A percentile compares a stretch with the other conserved stretches of the same genome.
These are phyloP conservation scores for Tetrapyrgos nigripes DNA, from an alignment of 1,284 basidiomycete genomes.

Conservation along the genomic window DNA sequence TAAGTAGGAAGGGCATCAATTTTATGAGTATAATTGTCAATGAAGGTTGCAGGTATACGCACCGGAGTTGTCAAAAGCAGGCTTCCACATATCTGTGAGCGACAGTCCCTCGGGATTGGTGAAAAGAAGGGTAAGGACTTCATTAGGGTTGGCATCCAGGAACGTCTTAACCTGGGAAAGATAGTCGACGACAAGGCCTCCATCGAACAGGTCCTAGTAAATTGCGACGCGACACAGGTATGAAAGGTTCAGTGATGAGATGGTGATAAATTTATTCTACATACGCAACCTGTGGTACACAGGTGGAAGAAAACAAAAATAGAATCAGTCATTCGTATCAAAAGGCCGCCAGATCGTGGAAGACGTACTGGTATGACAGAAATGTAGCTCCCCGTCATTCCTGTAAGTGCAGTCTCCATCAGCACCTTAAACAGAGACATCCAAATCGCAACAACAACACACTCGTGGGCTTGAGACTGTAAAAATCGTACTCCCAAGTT, in stretches of 20 bases:
- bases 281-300: too few species aligned
- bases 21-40: not conserved
- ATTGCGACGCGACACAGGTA: too few species aligned
- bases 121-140: slow-evolving; percentile 75
- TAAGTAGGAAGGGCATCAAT: slow-evolving; percentile 11
- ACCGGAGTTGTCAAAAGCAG: slow-evolving; percentile 60
- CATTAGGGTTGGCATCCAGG: slow-evolving; percentile 74
- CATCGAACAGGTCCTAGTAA: slow-evolving; percentile 65
- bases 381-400: slow-evolving; percentile 52
- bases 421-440: not conserved
- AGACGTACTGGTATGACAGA: slow-evolving; percentile 68
- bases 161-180: slow-evolving; percentile 68
- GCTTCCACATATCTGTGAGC: slow-evolving; percentile 55
- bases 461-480: slow-evolving; percentile 74
- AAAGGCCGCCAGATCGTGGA: not conserved
- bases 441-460: slow-evolving; percentile 6
- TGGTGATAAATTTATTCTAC: slow-evolving; percentile 13
- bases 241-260: not conserved
- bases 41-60: not conserved
- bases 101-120: slow-evolving; percentile 72
- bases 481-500: slow-evolving; percentile 73
- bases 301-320: slow-evolving; percentile 27
- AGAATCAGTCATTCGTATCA: not conserved
- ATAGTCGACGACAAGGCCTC: slow-evolving; percentile 68
- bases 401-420: slow-evolving; percentile 17